Evolutionary conservation across 768 basidiomycete species (phyloP).

Genomic region (Auriscalpium vulgare): DNA sequence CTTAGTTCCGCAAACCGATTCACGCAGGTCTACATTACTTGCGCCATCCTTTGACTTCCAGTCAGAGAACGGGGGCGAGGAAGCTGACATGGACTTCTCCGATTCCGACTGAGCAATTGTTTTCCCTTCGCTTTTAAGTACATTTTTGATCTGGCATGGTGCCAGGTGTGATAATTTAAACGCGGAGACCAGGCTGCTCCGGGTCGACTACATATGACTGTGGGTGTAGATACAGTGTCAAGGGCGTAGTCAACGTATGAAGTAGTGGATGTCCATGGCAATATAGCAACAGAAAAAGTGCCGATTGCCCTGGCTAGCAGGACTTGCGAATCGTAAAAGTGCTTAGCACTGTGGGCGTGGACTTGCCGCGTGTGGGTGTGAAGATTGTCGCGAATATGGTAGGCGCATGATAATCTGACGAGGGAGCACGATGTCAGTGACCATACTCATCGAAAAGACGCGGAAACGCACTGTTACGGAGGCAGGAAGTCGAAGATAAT

Average conservation of each 20-base stretch:
- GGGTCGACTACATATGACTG: no score
- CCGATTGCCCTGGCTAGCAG: conserved; percentile 8
- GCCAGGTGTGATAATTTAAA: no score
- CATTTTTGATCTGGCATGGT: no score
- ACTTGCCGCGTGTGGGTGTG: background rate
- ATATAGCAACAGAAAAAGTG: background rate
- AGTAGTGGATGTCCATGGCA: background rate
- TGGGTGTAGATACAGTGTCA: no score
- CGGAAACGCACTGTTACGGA: background rate
- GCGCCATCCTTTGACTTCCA: background rate
- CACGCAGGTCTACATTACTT: background rate
- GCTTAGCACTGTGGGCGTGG: conserved; percentile 1
- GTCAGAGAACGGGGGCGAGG: background rate
- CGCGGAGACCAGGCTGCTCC: no score
- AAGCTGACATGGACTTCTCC: background rate
- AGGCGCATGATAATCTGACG: background rate
- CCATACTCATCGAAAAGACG: background rate
- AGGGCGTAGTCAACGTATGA: conserved; percentile 5
- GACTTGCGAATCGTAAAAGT: background rate
- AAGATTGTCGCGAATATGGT: background rate
- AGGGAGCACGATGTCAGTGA: background rate
- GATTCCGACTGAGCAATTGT: background rate
- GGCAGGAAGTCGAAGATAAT: background rate
- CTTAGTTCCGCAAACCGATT: background rate
- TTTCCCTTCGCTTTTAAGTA: no score